Percentiles rank a stretch among this genome's conserved stretches.
phyloP scores from a whole-genome alignment of 2,329 filamentous ascomycete genomes.

The Curvularia sp. region DNA sequence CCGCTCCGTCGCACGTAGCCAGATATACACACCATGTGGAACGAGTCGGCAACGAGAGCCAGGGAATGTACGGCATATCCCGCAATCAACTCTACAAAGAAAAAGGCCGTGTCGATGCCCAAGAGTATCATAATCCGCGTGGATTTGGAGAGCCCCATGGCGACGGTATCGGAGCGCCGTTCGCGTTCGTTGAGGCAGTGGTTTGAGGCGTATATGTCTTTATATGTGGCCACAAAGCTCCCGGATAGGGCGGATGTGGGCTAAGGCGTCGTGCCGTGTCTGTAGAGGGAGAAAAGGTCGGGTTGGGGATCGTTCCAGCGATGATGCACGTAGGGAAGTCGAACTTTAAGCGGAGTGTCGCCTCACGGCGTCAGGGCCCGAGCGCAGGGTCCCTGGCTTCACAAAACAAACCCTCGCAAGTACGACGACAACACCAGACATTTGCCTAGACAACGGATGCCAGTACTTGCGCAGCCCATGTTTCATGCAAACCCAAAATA shows the following conservation, averaged over 20 bases:
- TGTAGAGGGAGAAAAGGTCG: neutral
- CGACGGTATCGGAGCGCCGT: constrained; percentile 24
- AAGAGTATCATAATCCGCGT: constrained; percentile 93
- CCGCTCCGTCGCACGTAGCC: neutral
- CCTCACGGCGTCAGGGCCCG: constrained; percentile 9
- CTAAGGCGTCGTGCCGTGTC: neutral
- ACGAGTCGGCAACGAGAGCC: constrained; percentile 93
- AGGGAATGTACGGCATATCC: constrained; percentile 88
- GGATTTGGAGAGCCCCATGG: constrained; percentile 89
- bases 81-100: constrained; percentile 83
- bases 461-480: neutral
- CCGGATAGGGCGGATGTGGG: neutral
- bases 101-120: constrained; percentile 87
- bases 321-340: constrained; percentile 7
- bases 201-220: constrained; percentile 1
- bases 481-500: neutral
- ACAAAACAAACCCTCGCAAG: neutral
- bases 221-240: neutral
- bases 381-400: neutral
- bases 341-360: constrained; percentile 4
- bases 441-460: neutral
- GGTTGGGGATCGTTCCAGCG: constrained; percentile 4
- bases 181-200: neutral
- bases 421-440: neutral
- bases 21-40: constrained; percentile 80